phyloP scores from a whole-genome alignment of 2,329 filamentous ascomycete genomes.

The Sclerotinia trifoliorum region DNA sequence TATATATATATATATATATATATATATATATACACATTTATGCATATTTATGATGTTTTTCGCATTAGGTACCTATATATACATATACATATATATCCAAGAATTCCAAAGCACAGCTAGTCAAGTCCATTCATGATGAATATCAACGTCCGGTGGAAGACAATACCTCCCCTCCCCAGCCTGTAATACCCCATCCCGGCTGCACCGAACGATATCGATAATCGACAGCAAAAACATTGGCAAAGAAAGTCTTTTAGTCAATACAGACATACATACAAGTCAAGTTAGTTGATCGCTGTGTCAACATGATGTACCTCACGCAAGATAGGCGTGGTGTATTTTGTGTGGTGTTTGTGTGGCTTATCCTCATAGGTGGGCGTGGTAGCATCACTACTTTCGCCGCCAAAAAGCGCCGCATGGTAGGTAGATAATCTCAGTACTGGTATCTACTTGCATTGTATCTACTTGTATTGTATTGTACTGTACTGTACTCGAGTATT shows the following conservation, averaged over 20 bases:
- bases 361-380: constrained; percentile 5
- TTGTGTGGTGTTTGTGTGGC: constrained; percentile 11
- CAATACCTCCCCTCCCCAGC: not conserved
- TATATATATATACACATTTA: too few relatives aligned
- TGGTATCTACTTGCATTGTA: too few relatives aligned
- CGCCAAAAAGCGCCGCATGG: constrained; percentile 10
- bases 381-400: constrained; percentile 1
- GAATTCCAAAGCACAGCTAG: not conserved
- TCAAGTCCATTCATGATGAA: not conserved
- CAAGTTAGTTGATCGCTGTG: too few relatives aligned
- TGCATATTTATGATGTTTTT: not conserved
- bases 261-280: too few relatives aligned
- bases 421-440: too few relatives aligned
- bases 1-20: too few relatives aligned
- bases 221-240: not conserved
- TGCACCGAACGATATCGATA: not conserved
- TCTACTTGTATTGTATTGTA: too few relatives aligned
- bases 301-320: not conserved
- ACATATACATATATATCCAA: not conserved
- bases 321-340: not conserved
- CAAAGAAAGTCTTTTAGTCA: too few relatives aligned
- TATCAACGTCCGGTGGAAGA: not conserved
- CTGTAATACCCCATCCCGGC: not conserved
- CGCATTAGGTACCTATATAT: not conserved
- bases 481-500: not conserved